phyloP scores from a whole-genome alignment of 2,329 filamentous ascomycete species.

The Colletotrichum spaethianum region DNA sequence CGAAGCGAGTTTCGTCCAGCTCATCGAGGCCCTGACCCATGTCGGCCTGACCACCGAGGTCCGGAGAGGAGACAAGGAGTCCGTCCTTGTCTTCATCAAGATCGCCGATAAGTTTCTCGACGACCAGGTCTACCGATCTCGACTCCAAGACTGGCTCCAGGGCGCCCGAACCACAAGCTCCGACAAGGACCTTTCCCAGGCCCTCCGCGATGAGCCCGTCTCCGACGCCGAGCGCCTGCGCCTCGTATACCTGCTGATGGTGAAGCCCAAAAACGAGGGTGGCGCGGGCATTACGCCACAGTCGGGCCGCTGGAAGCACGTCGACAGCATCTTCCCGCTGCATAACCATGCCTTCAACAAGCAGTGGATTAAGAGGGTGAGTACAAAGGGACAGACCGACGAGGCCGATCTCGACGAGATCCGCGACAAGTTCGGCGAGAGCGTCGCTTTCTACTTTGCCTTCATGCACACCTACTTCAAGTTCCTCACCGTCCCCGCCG shows the following conservation, averaged over 20 bases:
- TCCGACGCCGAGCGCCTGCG: slow-evolving; percentile 91
- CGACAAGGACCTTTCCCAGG: slow-evolving; percentile 77
- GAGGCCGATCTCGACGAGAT: slow-evolving; percentile 80
- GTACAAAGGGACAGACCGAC: slow-evolving; percentile 78
- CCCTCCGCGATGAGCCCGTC: slow-evolving; percentile 81
- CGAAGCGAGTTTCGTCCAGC: slow-evolving; percentile 81
- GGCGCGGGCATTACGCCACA: slow-evolving; percentile 83
- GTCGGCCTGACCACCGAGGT: slow-evolving; percentile 93
- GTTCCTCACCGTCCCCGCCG: slow-evolving; percentile 86
- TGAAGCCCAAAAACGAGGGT: slow-evolving; percentile 79
- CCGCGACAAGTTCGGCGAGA: slow-evolving; percentile 83
- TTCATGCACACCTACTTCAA: slow-evolving; percentile 93
- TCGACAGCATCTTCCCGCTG: slow-evolving; percentile 82
- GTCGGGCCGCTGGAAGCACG: slow-evolving; percentile 78
- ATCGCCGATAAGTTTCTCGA: slow-evolving; percentile 81
- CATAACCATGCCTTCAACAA: slow-evolving; percentile 85
- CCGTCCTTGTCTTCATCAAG: slow-evolving; percentile 86
- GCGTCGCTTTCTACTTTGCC: slow-evolving; percentile 94
- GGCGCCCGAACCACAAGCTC: slow-evolving; percentile 86
- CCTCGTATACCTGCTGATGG: slow-evolving; percentile 89
- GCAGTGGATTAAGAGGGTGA: slow-evolving; percentile 81
- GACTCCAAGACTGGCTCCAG: slow-evolving; percentile 94
- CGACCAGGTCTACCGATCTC: slow-evolving; percentile 86
- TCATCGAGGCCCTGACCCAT: slow-evolving; percentile 80
- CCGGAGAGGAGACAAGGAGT: slow-evolving; percentile 81